phyloP scores from a whole-genome alignment of 805 yeast genomes.

The Metschnikowia rubicola region DNA sequence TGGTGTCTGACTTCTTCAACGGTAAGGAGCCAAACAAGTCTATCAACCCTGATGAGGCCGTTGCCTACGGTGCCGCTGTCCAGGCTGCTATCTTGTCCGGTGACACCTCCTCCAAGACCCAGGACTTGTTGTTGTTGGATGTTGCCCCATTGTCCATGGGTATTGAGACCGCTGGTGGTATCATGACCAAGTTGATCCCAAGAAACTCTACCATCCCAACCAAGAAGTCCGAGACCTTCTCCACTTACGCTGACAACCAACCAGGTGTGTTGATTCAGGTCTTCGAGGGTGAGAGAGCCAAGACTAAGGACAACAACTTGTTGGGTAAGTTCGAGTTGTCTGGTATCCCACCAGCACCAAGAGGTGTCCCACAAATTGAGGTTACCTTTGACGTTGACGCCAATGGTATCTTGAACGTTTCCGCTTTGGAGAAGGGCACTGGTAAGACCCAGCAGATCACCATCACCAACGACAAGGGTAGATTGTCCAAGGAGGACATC shows the following conservation, averaged over 20 bases:
- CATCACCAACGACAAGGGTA: conserved; percentile 98
- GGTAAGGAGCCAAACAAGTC: conserved; percentile 49
- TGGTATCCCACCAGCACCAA: conserved; percentile 98
- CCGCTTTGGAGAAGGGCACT: conserved; percentile 97
- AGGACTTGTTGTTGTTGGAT: conserved; percentile 90
- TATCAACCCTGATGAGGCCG: conserved; percentile 50
- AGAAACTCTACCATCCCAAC: conserved; percentile 98
- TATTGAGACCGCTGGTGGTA: conserved; percentile 99
- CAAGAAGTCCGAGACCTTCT: conserved; percentile 94
- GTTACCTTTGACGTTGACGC: conserved; percentile 97
- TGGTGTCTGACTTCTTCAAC: conserved; percentile 42
- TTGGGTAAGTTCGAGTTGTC: conserved; percentile 95
- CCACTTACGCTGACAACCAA: conserved; percentile 96
- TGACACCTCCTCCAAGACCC: conserved; percentile 59
- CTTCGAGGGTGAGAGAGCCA: conserved; percentile 96
- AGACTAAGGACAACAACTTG: conserved; percentile 92
- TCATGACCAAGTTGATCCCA: conserved; percentile 96
- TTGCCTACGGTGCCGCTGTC: conserved; percentile 80
- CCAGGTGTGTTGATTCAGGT: conserved; percentile 98
- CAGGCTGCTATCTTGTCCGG: conserved; percentile 98
- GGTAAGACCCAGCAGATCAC: conserved; percentile 97
- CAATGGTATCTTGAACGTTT: conserved; percentile 93
- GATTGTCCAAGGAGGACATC: conserved; percentile 95
- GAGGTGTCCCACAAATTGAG: conserved; percentile 98
- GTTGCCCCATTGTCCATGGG: conserved; percentile 97